Percentiles rank a stretch among this genome's conserved stretches.
phyloP scores from a whole-genome alignment of 768 basidiomycete genomes.

The Pleurotus tuoliensis region DNA sequence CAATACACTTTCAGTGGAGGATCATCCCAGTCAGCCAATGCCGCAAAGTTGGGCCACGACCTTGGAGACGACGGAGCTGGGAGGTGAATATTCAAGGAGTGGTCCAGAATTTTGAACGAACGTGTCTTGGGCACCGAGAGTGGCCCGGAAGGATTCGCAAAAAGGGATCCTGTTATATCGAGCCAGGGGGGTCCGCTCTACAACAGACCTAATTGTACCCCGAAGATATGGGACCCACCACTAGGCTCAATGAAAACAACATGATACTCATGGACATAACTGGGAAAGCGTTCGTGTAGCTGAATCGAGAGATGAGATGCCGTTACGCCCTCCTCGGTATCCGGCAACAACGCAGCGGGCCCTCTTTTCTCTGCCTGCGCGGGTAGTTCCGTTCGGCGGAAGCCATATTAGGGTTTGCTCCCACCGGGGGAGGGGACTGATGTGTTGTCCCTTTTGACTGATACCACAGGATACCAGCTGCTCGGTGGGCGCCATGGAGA shows the following conservation, averaged over 20 bases:
- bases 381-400: constrained; percentile 58
- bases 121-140: constrained; percentile 40
- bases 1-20: constrained; percentile 48
- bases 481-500: constrained; percentile 25
- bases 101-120: constrained; percentile 53
- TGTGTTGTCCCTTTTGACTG: too few species aligned
- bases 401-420: constrained; percentile 46
- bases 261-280: constrained; percentile 56
- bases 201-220: constrained; percentile 48
- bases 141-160: constrained; percentile 44
- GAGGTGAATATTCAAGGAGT: constrained; percentile 49
- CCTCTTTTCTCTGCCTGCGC: constrained; percentile 36
- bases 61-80: constrained; percentile 35
- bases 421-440: constrained; percentile 58
- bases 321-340: constrained; percentile 39
- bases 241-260: constrained; percentile 58
- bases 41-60: constrained; percentile 59
- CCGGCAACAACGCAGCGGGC: constrained; percentile 30
- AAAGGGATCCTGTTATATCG: constrained; percentile 43
- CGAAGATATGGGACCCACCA: constrained; percentile 60
- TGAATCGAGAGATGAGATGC: constrained; percentile 50
- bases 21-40: constrained; percentile 52
- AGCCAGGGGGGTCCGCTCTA: not conserved
- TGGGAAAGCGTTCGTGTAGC: constrained; percentile 32
- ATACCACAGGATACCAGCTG: constrained; percentile 50